These are phyloP conservation scores for Solanum dulcamara DNA, from an alignment of 257 asterid species.

Conservation along the genomic window DNA sequence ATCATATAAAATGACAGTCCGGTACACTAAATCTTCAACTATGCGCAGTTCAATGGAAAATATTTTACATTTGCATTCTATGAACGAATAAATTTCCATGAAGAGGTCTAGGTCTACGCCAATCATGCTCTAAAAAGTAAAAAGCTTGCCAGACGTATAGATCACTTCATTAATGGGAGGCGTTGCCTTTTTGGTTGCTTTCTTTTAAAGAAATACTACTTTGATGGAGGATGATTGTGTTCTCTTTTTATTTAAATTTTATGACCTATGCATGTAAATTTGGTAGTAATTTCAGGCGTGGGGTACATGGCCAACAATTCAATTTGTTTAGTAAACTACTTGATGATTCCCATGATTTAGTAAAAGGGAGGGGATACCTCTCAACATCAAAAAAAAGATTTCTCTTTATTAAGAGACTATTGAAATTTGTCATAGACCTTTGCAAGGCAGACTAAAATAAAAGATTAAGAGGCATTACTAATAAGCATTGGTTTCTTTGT, in stretches of 20 bases:
- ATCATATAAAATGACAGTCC: too few species aligned
- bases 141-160: not conserved
- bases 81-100: not conserved
- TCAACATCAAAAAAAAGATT: not conserved
- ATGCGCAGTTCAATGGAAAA: not conserved
- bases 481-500: not conserved
- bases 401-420: not conserved
- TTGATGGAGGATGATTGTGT: not conserved
- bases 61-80: not conserved
- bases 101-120: not conserved
- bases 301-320: not conserved
- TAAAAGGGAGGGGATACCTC: not conserved
- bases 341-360: not conserved
- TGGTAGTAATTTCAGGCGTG: not conserved
- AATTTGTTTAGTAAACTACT: not conserved
- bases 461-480: not conserved
- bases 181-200: not conserved
- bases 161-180: not conserved
- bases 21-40: too few species aligned
- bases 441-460: not conserved
- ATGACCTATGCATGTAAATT: not conserved
- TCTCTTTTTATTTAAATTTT: not conserved
- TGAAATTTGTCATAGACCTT: not conserved
- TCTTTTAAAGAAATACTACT: not conserved
- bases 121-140: not conserved